Evolutionary conservation across 148 eudicot species (phyloP), one percentile per base, ranked within the genome.

Genomic region (Limonium bicolor): DNA sequence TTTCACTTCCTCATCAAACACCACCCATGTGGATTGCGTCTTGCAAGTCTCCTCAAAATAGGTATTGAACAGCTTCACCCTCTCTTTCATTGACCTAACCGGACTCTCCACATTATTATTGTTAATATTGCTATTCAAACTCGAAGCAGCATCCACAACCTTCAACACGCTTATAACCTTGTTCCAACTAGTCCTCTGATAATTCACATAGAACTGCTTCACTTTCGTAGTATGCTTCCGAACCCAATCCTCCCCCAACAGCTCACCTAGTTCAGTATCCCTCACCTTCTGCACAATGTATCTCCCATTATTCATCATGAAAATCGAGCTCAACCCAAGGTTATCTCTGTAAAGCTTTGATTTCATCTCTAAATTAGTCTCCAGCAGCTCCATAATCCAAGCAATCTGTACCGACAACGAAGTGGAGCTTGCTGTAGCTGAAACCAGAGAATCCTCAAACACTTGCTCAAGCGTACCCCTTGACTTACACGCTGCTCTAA

Each of bases 221-320:
- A 85, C 68, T 58, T 92, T 85, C 0, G 77, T 71, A 4, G 41
- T 58, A 48, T 82, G 85, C 56, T 81, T 92, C 50, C 80, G 53
- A 4, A 78, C 68, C 99, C 99, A 92, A 66, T 85, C 94, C 1
- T 85, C 94, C 1, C 95, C 94, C 37, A 92, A 63, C 9, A 92
- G 58, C 53, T 61, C 54, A 16, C 94, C 94, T 52, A 92, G 58
- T 30, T 92, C 95, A 10, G 51, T 63, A 46, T 81, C 99, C 46
- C 63, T 63, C 46, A 76, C 86, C 59, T 92, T 92, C 49, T 79
- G 77, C 37, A 76, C 77, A 42, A 92, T 85, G 65, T 92, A 92
- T 41, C 78, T 76, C 27, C 76, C 94, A 36, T 92, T 85, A 17
- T 92, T 92, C 95, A 92, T 85, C 94, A 92, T 69, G 37, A 92